Conservation (phyloP, 768 basidiomycete species). For the Baorangia bicolor region DNA sequence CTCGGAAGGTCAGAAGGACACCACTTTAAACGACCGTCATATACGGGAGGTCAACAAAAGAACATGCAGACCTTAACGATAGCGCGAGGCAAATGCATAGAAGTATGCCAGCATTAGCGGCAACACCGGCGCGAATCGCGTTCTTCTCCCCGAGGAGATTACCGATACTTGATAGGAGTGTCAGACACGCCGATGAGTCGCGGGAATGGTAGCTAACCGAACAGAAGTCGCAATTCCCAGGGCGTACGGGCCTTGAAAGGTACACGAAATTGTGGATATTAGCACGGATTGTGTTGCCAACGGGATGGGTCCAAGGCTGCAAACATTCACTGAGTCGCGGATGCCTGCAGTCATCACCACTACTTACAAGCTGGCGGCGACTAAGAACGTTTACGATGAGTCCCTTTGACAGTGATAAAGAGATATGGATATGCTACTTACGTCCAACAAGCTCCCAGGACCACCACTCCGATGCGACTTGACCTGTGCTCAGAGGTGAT, state of each 20-base stretch:
- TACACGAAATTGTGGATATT: constrained; percentile 67
- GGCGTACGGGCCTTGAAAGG: constrained; percentile 82
- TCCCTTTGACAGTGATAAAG: not conserved
- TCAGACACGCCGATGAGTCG: not conserved
- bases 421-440: not conserved
- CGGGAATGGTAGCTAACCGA: constrained; percentile 45
- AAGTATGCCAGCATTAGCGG: constrained; percentile 63
- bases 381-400: constrained; percentile 27
- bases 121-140: constrained; percentile 64
- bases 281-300: constrained; percentile 90
- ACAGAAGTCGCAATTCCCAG: constrained; percentile 83
- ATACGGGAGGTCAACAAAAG: not conserved
- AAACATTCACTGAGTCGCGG: constrained; percentile 17
- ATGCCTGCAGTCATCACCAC: not conserved
- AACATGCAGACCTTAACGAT: constrained; percentile 52
- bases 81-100: constrained; percentile 60
- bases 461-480: not conserved
- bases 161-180: constrained; percentile 57
- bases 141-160: constrained; percentile 85
- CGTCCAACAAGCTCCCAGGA: not conserved
- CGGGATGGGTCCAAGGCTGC: constrained; percentile 71
- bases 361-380: constrained; percentile 53
- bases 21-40: constrained; percentile 33
- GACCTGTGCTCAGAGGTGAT: not conserved
- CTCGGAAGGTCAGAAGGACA: constrained; percentile 58